phyloP scores from a whole-genome alignment of 148 eudicot genomes.

The Arbutus unedo region DNA sequence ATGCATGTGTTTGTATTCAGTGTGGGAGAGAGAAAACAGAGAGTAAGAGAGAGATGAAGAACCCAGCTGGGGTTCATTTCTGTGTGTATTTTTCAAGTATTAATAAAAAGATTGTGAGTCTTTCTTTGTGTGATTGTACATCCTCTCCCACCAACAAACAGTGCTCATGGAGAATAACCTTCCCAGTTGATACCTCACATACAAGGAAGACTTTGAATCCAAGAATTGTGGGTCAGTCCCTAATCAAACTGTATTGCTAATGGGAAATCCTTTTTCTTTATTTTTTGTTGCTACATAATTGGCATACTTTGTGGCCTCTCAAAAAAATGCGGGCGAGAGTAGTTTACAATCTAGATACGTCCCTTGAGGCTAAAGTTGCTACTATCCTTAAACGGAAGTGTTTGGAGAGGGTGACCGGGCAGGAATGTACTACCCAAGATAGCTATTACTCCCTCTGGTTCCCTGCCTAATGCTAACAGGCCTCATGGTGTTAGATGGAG shows the following conservation, averaged over 20 bases:
- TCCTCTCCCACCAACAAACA: no score
- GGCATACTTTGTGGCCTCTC: neutral
- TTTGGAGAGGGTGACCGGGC: neutral
- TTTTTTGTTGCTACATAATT: neutral
- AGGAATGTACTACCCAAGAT: neutral
- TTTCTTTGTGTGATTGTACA: no score
- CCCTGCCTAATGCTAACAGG: neutral
- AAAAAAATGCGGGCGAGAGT: neutral
- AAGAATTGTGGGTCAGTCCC: neutral
- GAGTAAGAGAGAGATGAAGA: no score
- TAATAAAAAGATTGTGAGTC: no score
- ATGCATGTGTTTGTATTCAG: no score
- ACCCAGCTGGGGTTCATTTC: no score
- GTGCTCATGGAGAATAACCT: no score
- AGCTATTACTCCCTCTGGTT: neutral
- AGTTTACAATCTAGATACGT: neutral
- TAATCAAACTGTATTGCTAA: neutral
- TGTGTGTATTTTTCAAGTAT: no score
- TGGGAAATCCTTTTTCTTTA: no score
- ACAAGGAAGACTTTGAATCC: neutral
- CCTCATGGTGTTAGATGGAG: neutral
- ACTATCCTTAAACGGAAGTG: neutral
- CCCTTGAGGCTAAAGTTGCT: neutral
- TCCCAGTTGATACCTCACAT: neutral
- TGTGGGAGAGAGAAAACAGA: no score